Evolutionary conservation across 2,329 filamentous ascomycete genomes (phyloP), one percentile per base, ranked within the genome.

Genomic region (Chrysoporthe cubensis): DNA sequence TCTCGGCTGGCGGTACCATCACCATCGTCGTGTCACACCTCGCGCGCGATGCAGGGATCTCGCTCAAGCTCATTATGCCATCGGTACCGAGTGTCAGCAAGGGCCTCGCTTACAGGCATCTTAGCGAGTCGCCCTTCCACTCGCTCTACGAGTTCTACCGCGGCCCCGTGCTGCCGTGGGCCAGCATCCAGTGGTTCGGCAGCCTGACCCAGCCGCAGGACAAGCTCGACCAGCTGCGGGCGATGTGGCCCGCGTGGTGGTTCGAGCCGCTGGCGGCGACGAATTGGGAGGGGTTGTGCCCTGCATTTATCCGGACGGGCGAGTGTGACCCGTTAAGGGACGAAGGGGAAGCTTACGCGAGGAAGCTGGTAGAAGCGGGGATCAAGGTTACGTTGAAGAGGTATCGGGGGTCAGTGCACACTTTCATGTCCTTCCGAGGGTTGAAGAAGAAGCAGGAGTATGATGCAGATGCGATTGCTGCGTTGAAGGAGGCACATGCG

Each of bases 321-420:
- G 77, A 77, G 72, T 76, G 75, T 62, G 80, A 81, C 68, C 77
- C 78, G 2, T 57, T 81, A 62, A 71, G 80, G 2, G 80, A 81
- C 66, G 80, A 81, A 68, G 80, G 79, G 0, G 79, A 81, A 71
- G 78, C 78, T 0, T 81, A 81, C 70, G 79, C 75, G 1, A 73
- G 72, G 68, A 79, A 76, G 66, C 66, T 81, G 56, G 72, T 78
- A 1, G 75, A 77, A 44, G 75, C 72, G 2, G 80, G 80, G 2
- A 76, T 76, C 50, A 76, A 76, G 71, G 78, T 80, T 7, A 76
- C 74, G 4, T 62, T 80, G 21, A 80, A 79, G 71, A 71, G 79
- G 40, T 81, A 80, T 58, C 40, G 72, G 8, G 79, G 79, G 0
- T 73, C 78, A 32, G 78, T 78, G 3, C 79, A 81, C 68, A 79